Conservation (phyloP, 805 yeast genomes). For the Starmerella riodocensis region DNA sequence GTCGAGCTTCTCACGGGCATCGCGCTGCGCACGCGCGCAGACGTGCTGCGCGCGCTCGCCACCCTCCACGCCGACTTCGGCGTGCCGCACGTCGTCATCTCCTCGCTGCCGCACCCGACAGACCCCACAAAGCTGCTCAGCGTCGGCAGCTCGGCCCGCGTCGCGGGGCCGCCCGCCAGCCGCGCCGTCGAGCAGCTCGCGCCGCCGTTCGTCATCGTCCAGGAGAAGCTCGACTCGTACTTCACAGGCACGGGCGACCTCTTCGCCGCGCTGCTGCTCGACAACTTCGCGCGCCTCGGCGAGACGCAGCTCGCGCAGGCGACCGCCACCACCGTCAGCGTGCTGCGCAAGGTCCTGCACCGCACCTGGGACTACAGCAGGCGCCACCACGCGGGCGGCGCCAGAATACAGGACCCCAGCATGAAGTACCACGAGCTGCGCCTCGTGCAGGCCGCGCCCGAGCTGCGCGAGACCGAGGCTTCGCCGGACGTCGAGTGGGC, state of each 20-base stretch:
- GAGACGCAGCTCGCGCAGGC: slow-evolving; percentile 26
- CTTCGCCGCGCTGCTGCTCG: slow-evolving; percentile 66
- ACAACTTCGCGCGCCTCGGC: slow-evolving; percentile 33
- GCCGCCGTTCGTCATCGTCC: slow-evolving; percentile 32
- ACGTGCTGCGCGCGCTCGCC: slow-evolving; percentile 36
- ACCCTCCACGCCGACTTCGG: slow-evolving; percentile 37
- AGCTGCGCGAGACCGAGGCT: neutral
- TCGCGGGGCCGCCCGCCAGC: neutral
- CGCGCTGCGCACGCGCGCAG: slow-evolving; percentile 31
- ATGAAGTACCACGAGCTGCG: slow-evolving; percentile 66
- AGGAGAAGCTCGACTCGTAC: slow-evolving; percentile 59
- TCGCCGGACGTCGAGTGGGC: neutral
- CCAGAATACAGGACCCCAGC: slow-evolving; percentile 23
- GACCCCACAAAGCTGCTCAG: slow-evolving; percentile 29
- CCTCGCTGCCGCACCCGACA: slow-evolving; percentile 36
- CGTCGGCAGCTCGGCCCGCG: slow-evolving; percentile 32
- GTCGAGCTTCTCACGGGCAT: slow-evolving; percentile 53
- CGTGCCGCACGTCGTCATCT: slow-evolving; percentile 51
- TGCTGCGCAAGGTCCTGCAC: slow-evolving; percentile 37
- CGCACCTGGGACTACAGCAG: slow-evolving; percentile 19
- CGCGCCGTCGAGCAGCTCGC: neutral
- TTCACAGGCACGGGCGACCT: slow-evolving; percentile 94
- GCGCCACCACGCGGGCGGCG: slow-evolving; percentile 31
- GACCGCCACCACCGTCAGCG: slow-evolving; percentile 30
- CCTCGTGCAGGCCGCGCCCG: slow-evolving; percentile 45